Evolutionary conservation across 192 early-diverging fungal genomes (phyloP).

Genomic region (Rhizoclosmatium globosum): DNA sequence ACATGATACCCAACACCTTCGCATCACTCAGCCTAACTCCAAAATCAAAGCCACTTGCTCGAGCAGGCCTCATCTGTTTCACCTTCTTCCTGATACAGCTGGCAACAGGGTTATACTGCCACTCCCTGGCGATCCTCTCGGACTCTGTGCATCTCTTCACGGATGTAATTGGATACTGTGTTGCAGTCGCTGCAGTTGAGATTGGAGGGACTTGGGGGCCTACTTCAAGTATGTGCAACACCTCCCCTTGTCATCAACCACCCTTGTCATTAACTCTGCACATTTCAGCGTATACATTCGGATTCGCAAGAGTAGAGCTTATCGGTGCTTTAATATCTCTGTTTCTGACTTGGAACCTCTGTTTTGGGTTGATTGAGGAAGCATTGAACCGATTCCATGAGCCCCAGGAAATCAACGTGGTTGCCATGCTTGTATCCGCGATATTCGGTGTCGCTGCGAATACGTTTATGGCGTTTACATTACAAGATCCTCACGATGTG

Average conservation of each 20-base stretch:
- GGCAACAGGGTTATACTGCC: constrained; percentile 73
- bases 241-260: background rate
- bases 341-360: constrained; percentile 66
- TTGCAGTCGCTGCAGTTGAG: constrained; percentile 23
- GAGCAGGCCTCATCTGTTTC: constrained; percentile 52
- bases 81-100: constrained; percentile 81
- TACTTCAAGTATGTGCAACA: background rate
- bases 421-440: constrained; percentile 72
- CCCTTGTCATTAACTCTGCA: too few relatives aligned
- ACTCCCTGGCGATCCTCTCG: constrained; percentile 81
- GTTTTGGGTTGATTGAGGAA: constrained; percentile 62
- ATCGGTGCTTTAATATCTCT: constrained; percentile 77
- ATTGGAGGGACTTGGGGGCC: constrained; percentile 12
- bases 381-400: constrained; percentile 67
- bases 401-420: constrained; percentile 69
- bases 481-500: constrained; percentile 25
- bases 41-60: constrained; percentile 54
- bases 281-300: constrained; percentile 53
- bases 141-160: constrained; percentile 92
- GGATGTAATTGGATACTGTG: constrained; percentile 66
- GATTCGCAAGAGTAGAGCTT: constrained; percentile 79
- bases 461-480: constrained; percentile 55
- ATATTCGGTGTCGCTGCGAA: constrained; percentile 73
- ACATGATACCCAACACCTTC: too few relatives aligned
- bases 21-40: too few relatives aligned